Percentiles rank a stretch among this genome's conserved stretches.
These are phyloP conservation scores for Paraphaeosphaeria sporulosa DNA, from an alignment of 2,329 filamentous ascomycete genomes.

Conservation along the genomic window DNA sequence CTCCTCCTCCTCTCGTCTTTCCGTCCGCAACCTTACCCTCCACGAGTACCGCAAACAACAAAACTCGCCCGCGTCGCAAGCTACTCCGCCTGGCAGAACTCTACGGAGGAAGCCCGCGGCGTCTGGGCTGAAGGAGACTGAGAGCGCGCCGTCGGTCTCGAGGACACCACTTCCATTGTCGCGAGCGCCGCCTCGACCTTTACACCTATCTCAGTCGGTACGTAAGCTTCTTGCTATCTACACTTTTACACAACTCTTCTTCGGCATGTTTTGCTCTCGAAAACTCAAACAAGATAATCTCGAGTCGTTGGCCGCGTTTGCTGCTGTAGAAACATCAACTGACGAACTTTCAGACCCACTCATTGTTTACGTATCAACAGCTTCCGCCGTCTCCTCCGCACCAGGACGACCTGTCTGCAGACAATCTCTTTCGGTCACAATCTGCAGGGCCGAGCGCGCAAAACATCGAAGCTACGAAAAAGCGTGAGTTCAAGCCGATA, in stretches of 20 bases:
- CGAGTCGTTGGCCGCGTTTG: background rate
- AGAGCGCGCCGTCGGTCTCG: constrained; percentile 35
- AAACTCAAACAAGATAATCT: background rate
- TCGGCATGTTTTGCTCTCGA: background rate
- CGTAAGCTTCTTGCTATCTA: background rate
- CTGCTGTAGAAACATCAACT: background rate
- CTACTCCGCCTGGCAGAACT: constrained; percentile 40
- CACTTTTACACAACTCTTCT: background rate
- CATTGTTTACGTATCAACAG: constrained; percentile 27
- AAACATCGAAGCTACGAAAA: constrained; percentile 27
- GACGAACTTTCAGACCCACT: constrained; percentile 22
- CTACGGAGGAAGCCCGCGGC: constrained; percentile 49
- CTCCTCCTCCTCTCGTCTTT: constrained; percentile 41
- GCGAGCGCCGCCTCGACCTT: constrained; percentile 26
- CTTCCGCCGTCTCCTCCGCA: constrained; percentile 29
- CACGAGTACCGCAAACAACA: constrained; percentile 52
- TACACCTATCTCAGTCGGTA: constrained; percentile 40
- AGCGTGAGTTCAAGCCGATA: constrained; percentile 43
- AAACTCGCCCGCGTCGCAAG: constrained; percentile 39
- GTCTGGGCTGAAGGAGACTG: constrained; percentile 39
- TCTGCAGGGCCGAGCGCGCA: constrained; percentile 36
- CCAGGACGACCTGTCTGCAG: constrained; percentile 22
- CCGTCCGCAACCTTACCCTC: constrained; percentile 45
- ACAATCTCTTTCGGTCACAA: constrained; percentile 35
- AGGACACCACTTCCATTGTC: constrained; percentile 19